Evolutionary conservation across 164 flowering plant species (phyloP).

Genomic region (Stephania cephalantha): DNA sequence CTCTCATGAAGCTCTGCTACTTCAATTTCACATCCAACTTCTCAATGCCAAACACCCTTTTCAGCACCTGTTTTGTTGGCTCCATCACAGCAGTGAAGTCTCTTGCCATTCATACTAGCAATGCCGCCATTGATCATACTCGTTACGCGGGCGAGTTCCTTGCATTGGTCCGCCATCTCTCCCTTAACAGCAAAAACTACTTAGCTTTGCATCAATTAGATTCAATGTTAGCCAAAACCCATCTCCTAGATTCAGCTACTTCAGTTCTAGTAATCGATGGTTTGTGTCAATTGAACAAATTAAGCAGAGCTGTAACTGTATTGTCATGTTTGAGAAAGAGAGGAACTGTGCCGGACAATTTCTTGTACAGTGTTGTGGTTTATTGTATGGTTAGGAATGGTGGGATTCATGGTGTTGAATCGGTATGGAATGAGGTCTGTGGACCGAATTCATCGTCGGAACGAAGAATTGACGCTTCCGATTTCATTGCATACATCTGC

Average conservation of each 20-base stretch:
- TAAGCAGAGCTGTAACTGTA: constrained; percentile 26
- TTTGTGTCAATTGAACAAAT: constrained; percentile 28
- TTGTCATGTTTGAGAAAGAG: constrained; percentile 18
- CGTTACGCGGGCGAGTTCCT: constrained; percentile 15
- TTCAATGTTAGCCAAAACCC: constrained; percentile 18
- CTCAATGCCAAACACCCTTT: neutral
- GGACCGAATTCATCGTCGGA: constrained; percentile 9
- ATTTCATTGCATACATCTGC: constrained; percentile 23
- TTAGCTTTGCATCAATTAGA: constrained; percentile 21
- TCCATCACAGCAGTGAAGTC: neutral
- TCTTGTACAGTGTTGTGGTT: constrained; percentile 30
- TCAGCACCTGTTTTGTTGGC: neutral
- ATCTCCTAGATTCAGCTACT: constrained; percentile 23
- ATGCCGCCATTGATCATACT: constrained; percentile 6
- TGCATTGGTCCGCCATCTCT: constrained; percentile 17
- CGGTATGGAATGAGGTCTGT: constrained; percentile 27
- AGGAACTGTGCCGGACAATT: constrained; percentile 19
- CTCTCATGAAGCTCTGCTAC: constrained; percentile 2
- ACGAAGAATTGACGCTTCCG: constrained; percentile 20
- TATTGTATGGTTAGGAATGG: constrained; percentile 28
- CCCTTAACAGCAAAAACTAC: constrained; percentile 20
- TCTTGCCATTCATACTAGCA: neutral
- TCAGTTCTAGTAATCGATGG: constrained; percentile 25
- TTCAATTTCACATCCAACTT: neutral
- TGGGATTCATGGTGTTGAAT: constrained; percentile 25